phyloP scores from a whole-genome alignment of 2,329 filamentous ascomycete species.

The Fusarium luffae region DNA sequence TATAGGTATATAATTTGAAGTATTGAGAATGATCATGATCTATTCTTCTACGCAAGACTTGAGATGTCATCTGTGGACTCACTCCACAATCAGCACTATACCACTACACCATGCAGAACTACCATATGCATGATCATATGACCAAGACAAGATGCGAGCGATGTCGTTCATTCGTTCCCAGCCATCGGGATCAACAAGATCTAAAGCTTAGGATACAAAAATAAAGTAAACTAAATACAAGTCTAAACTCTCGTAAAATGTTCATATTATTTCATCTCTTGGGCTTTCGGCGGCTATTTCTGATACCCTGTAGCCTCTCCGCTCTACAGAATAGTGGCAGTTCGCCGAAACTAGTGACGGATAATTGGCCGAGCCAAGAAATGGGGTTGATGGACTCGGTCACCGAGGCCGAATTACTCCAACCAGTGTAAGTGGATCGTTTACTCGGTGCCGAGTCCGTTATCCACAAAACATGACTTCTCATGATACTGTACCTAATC shows the following conservation, averaged over 20 bases:
- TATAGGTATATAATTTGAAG: neutral
- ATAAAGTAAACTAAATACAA: neutral
- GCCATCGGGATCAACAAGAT: neutral
- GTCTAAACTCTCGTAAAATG: neutral
- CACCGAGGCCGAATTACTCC: conserved; percentile 22
- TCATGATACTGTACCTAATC: neutral
- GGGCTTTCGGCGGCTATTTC: neutral
- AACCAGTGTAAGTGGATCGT: conserved; percentile 22
- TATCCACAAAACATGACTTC: conserved; percentile 1
- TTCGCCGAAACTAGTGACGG: neutral
- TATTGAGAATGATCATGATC: neutral
- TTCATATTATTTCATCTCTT: neutral
- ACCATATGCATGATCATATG: neutral
- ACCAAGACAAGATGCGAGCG: neutral
- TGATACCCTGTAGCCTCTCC: neutral
- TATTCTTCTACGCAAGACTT: no score
- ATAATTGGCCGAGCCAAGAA: neutral
- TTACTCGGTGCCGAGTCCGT: conserved; percentile 27
- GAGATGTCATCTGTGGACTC: no score
- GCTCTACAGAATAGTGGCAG: neutral
- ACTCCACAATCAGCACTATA: no score
- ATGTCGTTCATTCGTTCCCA: neutral
- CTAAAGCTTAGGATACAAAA: neutral
- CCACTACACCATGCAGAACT: no score
- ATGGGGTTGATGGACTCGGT: conserved; percentile 22